Evolutionary conservation across 164 flowering plant genomes (phyloP).

Genomic region (Brasenia schreberi): DNA sequence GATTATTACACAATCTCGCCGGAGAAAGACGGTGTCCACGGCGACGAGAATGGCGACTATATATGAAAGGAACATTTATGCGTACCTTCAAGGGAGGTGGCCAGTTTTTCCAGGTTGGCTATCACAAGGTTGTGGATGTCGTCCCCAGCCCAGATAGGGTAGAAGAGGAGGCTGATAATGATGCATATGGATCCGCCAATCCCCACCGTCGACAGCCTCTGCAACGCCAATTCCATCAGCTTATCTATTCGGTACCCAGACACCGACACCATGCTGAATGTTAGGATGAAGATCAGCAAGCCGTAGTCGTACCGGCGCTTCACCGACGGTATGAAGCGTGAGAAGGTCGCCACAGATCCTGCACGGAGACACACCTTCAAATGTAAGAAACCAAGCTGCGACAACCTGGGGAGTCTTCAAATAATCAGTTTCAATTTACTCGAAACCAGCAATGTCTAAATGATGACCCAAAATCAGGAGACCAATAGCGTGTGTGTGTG

Average conservation of each 20-base stretch:
- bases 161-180: conserved; percentile 34
- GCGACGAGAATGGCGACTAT: too few relatives aligned
- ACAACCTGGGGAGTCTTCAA: too few relatives aligned
- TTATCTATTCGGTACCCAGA: conserved; percentile 63
- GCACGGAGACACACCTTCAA: conserved; percentile 3
- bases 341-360: conserved; percentile 69
- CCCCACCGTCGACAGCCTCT: conserved; percentile 52
- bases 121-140: conserved; percentile 42
- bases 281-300: conserved; percentile 60
- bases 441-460: too few relatives aligned
- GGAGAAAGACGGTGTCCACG: too few relatives aligned
- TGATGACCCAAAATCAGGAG: too few relatives aligned
- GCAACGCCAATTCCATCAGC: conserved; percentile 37
- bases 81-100: conserved; percentile 57
- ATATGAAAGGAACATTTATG: too few relatives aligned
- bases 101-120: conserved; percentile 58
- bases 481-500: too few relatives aligned
- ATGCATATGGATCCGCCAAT: conserved; percentile 58
- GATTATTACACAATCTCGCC: too few relatives aligned
- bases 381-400: too few relatives aligned
- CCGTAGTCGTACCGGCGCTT: conserved; percentile 74
- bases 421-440: too few relatives aligned
- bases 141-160: conserved; percentile 73
- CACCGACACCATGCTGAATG: conserved; percentile 67
- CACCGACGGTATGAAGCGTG: conserved; percentile 58